A percentile compares a stretch with the other conserved stretches of the same genome.
Evolutionary conservation across 495 filamentous ascomycete species (phyloP).

Genomic region (Bacidia gigantensis): DNA sequence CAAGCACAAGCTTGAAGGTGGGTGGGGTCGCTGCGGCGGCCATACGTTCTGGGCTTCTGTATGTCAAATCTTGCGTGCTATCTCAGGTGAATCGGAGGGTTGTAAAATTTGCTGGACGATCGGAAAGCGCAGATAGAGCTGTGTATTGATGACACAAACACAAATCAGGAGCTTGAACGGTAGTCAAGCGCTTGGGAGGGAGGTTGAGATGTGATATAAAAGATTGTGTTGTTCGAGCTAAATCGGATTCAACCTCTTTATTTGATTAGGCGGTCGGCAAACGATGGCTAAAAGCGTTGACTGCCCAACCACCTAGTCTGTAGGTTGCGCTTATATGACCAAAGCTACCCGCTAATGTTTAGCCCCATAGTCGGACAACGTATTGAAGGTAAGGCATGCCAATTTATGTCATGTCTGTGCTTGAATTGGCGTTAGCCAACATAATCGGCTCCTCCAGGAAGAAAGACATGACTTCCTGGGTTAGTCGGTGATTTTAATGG

Average conservation of each 20-base stretch:
- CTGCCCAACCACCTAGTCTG: too few species aligned
- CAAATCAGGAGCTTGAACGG: not conserved
- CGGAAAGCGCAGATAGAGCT: not conserved
- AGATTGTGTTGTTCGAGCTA: not conserved
- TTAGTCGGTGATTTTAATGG: not conserved
- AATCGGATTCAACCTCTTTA: not conserved
- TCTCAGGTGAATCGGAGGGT: not conserved
- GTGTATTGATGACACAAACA: not conserved
- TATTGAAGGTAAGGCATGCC: too few species aligned
- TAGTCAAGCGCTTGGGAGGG: not conserved
- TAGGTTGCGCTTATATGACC: too few species aligned
- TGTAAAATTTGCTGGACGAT: not conserved
- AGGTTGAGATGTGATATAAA: not conserved
- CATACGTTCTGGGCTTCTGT: slow-evolving; percentile 34
- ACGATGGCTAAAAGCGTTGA: not conserved
- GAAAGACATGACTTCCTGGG: not conserved
- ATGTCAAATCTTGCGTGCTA: not conserved
- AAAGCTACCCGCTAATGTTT: too few species aligned
- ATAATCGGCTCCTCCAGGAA: too few species aligned
- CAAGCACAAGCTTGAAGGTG: slow-evolving; percentile 99
- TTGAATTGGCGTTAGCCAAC: too few species aligned
- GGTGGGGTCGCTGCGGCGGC: slow-evolving; percentile 44
- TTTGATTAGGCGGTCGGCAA: not conserved
- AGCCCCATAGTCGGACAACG: too few species aligned
- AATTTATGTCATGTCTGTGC: too few species aligned